phyloP scores from a whole-genome alignment of 176 grass and related monocot species.

The Tuctoria greenei region DNA sequence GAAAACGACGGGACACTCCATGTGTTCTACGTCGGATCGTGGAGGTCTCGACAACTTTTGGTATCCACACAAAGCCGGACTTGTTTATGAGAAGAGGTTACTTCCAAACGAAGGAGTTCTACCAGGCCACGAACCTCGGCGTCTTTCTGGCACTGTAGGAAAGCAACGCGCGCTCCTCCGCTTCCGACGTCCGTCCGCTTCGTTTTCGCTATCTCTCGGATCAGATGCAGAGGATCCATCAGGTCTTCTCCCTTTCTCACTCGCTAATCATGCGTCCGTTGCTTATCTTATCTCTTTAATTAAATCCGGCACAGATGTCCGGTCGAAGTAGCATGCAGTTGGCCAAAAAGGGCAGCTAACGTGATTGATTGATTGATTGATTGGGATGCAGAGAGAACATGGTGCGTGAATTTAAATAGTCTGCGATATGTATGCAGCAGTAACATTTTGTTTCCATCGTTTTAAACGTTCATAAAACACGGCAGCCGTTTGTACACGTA shows the following conservation, averaged over 20 bases:
- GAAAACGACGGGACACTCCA: neutral
- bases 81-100: neutral
- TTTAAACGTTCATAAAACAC: neutral
- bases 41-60: neutral
- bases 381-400: neutral
- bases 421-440: neutral
- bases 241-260: neutral
- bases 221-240: neutral
- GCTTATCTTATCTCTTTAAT: slow-evolving; percentile 11
- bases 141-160: slow-evolving; percentile 26
- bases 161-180: slow-evolving; percentile 27
- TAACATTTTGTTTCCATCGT: neutral
- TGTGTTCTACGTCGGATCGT: neutral
- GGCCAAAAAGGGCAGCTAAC: neutral
- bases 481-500: neutral
- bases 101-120: neutral
- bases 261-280: neutral
- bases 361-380: neutral
- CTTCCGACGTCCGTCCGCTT: slow-evolving; percentile 43
- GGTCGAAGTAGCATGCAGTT: neutral
- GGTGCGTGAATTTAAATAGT: neutral
- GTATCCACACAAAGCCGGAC: neutral
- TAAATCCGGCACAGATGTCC: slow-evolving; percentile 31
- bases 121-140: slow-evolving; percentile 20
- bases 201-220: slow-evolving; percentile 34